Evolutionary conservation across 129 eudicot genomes (phyloP).

Genomic region (Lonicera japonica): DNA sequence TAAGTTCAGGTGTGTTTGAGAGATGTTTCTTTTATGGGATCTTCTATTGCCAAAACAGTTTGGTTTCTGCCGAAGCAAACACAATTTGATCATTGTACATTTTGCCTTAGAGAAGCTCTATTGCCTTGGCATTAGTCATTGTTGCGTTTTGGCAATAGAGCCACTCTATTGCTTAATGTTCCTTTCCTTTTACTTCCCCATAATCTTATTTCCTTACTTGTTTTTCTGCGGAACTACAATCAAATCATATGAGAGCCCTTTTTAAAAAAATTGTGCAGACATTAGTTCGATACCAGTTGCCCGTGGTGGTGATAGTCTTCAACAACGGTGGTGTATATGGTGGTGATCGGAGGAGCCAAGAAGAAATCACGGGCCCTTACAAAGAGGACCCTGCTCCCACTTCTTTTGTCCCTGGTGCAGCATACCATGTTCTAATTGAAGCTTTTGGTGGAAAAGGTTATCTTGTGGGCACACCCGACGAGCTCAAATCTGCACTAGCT

Average conservation of each 20-base stretch:
- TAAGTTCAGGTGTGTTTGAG: too few species aligned
- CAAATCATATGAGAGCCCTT: not conserved
- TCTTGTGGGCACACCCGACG: conserved; percentile 81
- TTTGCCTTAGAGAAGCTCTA: too few species aligned
- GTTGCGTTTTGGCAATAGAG: too few species aligned
- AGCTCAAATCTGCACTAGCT: conserved; percentile 71
- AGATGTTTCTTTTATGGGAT: too few species aligned
- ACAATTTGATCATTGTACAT: too few species aligned
- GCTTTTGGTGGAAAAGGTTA: conserved; percentile 99
- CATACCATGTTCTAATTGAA: conserved; percentile 69
- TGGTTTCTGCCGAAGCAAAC: too few species aligned
- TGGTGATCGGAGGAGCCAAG: conserved; percentile 82
- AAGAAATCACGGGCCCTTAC: conserved; percentile 77
- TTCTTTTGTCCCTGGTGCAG: conserved; percentile 90
- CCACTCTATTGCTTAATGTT: too few species aligned
- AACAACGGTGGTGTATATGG: conserved; percentile 99
- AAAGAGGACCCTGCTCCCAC: conserved; percentile 98
- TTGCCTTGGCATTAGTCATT: too few species aligned
- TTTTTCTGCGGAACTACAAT: not conserved
- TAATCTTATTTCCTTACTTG: not conserved
- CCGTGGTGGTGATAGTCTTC: conserved; percentile 93
- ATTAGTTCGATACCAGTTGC: conserved; percentile 85
- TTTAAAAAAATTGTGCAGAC: conserved; percentile 42
- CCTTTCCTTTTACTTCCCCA: not conserved
- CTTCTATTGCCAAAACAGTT: too few species aligned